These are phyloP conservation scores for Brassica cretica DNA, from an alignment of 345 rosid species.

Conservation along the genomic window DNA sequence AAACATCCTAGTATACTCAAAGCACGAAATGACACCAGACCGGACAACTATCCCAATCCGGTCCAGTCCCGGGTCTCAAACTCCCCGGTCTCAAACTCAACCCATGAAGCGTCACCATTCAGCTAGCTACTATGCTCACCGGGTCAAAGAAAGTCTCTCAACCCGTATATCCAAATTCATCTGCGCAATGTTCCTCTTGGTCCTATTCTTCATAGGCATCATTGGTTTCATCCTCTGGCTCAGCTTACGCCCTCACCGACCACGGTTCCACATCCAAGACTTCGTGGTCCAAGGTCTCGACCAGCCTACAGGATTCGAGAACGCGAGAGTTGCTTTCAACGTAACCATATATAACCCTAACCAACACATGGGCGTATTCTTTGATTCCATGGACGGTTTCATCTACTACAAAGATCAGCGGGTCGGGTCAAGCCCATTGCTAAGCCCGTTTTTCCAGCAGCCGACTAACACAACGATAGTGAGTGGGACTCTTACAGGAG, in stretches of 20 bases:
- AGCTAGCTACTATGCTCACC: conserved; percentile 57
- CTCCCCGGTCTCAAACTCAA: conserved; percentile 7
- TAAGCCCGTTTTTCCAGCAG: conserved; percentile 56
- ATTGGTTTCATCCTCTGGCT: conserved; percentile 71
- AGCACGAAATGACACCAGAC: conserved; percentile 28
- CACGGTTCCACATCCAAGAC: conserved; percentile 55
- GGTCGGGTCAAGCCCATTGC: conserved; percentile 54
- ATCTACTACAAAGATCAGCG: conserved; percentile 63
- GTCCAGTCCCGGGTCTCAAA: background rate
- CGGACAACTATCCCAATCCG: conserved; percentile 36
- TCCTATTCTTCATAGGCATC: conserved; percentile 53
- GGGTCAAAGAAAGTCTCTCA: conserved; percentile 69
- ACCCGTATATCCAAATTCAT: conserved; percentile 59
- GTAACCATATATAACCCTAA: conserved; percentile 71
- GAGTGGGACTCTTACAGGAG: conserved; percentile 48
- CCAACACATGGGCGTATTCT: conserved; percentile 62
- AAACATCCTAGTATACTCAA: background rate
- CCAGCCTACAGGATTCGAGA: conserved; percentile 59
- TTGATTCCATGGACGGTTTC: conserved; percentile 49
- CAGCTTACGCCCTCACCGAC: conserved; percentile 86
- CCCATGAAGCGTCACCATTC: conserved; percentile 47
- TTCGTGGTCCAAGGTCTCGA: conserved; percentile 57
- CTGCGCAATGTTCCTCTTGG: conserved; percentile 53
- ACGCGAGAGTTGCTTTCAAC: conserved; percentile 58
- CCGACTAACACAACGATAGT: conserved; percentile 65